Base-by-base conservation (phyloP, 108 stramenopile genomes). In the Skeletonema costatum region DNA sequence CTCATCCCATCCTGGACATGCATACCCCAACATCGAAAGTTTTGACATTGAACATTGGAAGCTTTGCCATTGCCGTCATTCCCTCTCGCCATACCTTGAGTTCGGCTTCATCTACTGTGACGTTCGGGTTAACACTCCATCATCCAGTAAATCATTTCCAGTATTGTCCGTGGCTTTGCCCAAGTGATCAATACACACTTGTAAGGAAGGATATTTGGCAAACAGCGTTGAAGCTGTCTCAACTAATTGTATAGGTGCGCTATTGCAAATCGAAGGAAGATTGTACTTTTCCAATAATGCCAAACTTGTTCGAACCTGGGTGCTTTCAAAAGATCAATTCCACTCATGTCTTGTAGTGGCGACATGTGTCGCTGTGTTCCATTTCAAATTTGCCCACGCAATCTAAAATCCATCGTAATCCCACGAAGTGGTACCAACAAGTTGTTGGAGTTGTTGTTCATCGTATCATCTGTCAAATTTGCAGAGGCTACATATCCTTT, bases 251-350 rank as follows among this genome's bases (percentile, higher is more conserved):
- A 71, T 86, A 8, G 93, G 93, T 25, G 90, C 89, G 66, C 93
- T n/a, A 94, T 77, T 94, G 93, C 51, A 94, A 77, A 85, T 94
- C 90, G 70, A 92, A 94, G 0, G 86, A 82, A 90, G 64, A 32
- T 75, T 68, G 68, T 85, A 66, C 38, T 74, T 71, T 42, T 73
- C 88, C 75, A 94, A 80, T 14, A 73, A 30, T 21, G 75, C 84
- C 69, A 90, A 89, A 5, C 93, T 12, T 77, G 73, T 83, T 92
- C 90, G 66, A 94, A 92, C 41, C 66, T 76, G 11, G 87, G 78
- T 12, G 84, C 64, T 65, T 88, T 81, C 10, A 91, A 48, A 70
- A 87, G 86, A 61, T 89, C 90, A 31, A 87, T 78, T 9, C 86
- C 82, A 80, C n/a, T 84, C 87, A 74, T 92, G 90, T 5, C 90